Evolutionary conservation across 208 protist genomes (phyloP), one percentile per base, ranked within the genome.

Genomic region (Trypanosoma caninum): DNA sequence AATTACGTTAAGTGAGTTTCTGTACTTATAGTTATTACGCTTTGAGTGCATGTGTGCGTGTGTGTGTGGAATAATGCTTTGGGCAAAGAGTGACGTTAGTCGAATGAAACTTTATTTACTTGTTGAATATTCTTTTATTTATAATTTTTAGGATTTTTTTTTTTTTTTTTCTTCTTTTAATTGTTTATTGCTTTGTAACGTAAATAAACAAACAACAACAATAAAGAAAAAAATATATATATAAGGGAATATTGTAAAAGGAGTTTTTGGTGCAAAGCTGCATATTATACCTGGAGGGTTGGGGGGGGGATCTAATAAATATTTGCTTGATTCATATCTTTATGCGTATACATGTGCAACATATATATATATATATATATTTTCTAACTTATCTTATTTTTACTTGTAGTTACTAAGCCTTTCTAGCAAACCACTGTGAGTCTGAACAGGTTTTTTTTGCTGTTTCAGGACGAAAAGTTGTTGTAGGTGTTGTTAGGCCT

Each of bases 361-460:
- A 38, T 38, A 38, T 7, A 38, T 38, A 38, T 7, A 7, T 38
- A 38, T 7, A 38, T 38, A 38, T 14, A 38, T 7, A 38, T 7
- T 27, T 57, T 44, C 25, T 40, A 25, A 37, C 16, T 35, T 46
- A 35, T 46, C 31, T 45, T 23, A 31, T 45, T 67, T 34, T 67
- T 46, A 38, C 34, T 38, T 13, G 9, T 38, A n/a, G n/a, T n/a
- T n/a, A n/a, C n/a, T n/a, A n/a, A n/a, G n/a, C n/a, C n/a, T n/a
- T n/a, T n/a, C n/a, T n/a, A n/a, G n/a, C n/a, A n/a, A n/a, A n/a
- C n/a, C n/a, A n/a, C n/a, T n/a, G n/a, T n/a, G n/a, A n/a, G n/a
- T n/a, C n/a, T n/a, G n/a, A n/a, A n/a, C n/a, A n/a, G n/a, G n/a
- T n/a, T n/a, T n/a, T n/a, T n/a, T n/a, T n/a, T n/a, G n/a, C n/a